phyloP scores from a whole-genome alignment of 805 yeast species.

The Wickerhamiella sergipiensis region DNA sequence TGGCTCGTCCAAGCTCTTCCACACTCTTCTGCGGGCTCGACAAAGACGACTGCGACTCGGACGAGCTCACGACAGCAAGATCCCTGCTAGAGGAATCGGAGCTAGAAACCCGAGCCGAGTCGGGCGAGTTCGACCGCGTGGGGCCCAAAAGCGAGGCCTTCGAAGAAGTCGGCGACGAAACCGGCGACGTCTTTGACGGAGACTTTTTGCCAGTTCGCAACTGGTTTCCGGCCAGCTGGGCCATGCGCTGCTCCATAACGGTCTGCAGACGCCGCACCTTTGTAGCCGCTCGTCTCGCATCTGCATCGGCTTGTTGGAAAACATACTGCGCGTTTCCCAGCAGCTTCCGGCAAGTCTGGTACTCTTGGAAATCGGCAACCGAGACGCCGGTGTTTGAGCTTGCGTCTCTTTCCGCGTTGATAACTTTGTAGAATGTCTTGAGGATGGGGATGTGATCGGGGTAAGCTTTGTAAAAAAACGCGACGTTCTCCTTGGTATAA shows the following conservation, averaged over 20 bases:
- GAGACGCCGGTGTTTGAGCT: not conserved
- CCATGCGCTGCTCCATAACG: conserved; percentile 1
- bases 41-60: not conserved
- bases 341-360: not conserved
- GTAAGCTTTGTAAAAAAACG: not conserved
- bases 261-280: not conserved
- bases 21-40: not conserved
- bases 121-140: not conserved
- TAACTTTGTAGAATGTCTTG: not conserved
- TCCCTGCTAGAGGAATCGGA: not conserved
- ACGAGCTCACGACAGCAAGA: not conserved
- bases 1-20: not conserved
- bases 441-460: not conserved
- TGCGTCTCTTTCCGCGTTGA: conserved; percentile 1
- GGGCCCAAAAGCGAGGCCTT: not conserved
- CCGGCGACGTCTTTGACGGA: conserved; percentile 14
- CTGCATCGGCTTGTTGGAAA: not conserved
- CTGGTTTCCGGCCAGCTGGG: not conserved
- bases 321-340: conserved; percentile 1
- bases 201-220: not conserved
- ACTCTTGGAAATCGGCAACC: not conserved
- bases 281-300: not conserved
- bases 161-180: conserved; percentile 25
- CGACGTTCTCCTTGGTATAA: not conserved
- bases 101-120: not conserved